Conservation (phyloP, 441 rosid species). For the Pelargonium fulgidum region DNA sequence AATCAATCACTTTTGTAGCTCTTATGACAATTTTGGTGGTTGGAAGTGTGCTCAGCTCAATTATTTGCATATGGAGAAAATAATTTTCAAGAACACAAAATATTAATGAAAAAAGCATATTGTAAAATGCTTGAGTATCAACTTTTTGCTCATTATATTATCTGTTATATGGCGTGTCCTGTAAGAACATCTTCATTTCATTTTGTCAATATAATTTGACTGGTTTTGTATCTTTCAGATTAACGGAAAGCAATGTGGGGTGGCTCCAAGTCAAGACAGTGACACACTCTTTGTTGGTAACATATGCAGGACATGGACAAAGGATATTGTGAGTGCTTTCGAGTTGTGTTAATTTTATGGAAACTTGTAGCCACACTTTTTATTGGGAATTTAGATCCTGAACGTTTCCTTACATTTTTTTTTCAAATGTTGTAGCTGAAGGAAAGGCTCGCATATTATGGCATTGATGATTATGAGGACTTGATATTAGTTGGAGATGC, state of each 20-base stretch:
- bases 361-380: background rate
- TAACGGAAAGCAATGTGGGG: constrained; percentile 2
- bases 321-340: background rate
- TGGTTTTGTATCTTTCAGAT: background rate
- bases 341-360: constrained; percentile 1
- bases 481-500: constrained; percentile 2
- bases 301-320: constrained; percentile 8
- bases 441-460: background rate
- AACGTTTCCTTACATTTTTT: background rate
- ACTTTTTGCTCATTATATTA: background rate
- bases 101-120: too few species aligned
- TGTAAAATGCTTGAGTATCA: background rate
- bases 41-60: too few species aligned
- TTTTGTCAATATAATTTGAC: background rate
- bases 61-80: too few species aligned
- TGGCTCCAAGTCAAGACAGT: background rate
- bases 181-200: background rate
- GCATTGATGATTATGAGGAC: constrained; percentile 6
- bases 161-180: background rate
- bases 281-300: constrained; percentile 1
- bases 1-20: too few species aligned
- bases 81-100: too few species aligned
- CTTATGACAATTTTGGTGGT: too few species aligned
- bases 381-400: too few species aligned
- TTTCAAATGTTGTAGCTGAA: background rate